These are phyloP conservation scores for Debaryomycetaceae sp. DNA, from an alignment of 1,139 yeast genomes.

Conservation along the genomic window DNA sequence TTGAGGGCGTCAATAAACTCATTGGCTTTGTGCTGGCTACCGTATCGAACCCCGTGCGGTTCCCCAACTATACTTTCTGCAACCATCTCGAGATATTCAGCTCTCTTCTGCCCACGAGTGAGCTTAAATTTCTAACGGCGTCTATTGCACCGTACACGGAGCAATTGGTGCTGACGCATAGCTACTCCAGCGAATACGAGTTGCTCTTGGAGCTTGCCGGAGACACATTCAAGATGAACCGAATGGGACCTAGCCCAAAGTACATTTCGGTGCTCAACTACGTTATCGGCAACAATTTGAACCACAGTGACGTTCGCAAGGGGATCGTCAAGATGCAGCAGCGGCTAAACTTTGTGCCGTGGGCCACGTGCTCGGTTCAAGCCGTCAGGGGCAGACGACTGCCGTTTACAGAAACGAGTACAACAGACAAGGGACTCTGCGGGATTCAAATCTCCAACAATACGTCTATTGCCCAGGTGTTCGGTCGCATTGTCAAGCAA, in stretches of 20 bases:
- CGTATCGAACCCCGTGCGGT: conserved; percentile 76
- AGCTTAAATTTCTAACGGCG: conserved; percentile 75
- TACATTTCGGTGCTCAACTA: conserved; percentile 70
- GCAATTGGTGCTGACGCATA: conserved; percentile 28
- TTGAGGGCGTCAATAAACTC: conserved; percentile 72
- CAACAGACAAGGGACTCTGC: conserved; percentile 26
- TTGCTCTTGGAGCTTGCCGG: conserved; percentile 73
- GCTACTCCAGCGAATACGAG: conserved; percentile 71
- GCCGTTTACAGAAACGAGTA: conserved; percentile 27
- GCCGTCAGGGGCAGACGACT: conserved; percentile 70
- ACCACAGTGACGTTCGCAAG: conserved; percentile 69
- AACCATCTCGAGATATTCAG: conserved; percentile 77
- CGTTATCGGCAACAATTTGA: conserved; percentile 55
- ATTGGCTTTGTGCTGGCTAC: conserved; percentile 81
- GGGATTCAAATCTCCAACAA: conserved; percentile 78
- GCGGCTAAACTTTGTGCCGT: conserved; percentile 72
- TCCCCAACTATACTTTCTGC: conserved; percentile 87
- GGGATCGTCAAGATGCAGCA: conserved; percentile 71
- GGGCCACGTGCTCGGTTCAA: conserved; percentile 77
- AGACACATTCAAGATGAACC: conserved; percentile 69
- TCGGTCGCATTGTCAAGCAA: conserved; percentile 60
- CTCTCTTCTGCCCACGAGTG: conserved; percentile 80
- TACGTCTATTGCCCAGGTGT: conserved; percentile 56
- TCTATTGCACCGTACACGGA: conserved; percentile 79
- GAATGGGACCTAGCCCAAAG: conserved; percentile 29